These are phyloP conservation scores for Aspergillus niger DNA, from an alignment of 2,329 filamentous ascomycete genomes.

Conservation along the genomic window DNA sequence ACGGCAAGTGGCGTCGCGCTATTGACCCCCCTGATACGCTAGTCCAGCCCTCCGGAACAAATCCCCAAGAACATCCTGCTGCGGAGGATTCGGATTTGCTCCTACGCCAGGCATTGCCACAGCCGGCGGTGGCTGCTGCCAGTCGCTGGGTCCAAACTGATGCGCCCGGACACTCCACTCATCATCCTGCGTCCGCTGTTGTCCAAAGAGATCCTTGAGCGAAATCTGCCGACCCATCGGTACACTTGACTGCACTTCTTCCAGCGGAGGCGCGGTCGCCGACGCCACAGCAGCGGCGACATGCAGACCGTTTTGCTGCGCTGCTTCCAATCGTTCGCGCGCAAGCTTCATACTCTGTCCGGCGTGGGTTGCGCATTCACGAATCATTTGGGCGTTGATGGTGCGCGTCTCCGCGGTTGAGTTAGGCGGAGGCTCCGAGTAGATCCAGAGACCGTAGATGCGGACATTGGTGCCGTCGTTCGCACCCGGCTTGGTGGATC, in stretches of 20 bases:
- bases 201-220: slow-evolving; percentile 57
- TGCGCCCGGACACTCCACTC: slow-evolving; percentile 54
- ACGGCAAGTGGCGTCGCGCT: not conserved
- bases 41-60: slow-evolving; percentile 48
- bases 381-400: slow-evolving; percentile 57
- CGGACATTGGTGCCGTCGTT: slow-evolving; percentile 27
- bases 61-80: slow-evolving; percentile 43
- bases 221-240: slow-evolving; percentile 57
- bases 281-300: slow-evolving; percentile 33
- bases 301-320: slow-evolving; percentile 36
- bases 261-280: slow-evolving; percentile 33
- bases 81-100: slow-evolving; percentile 9
- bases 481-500: slow-evolving; percentile 13
- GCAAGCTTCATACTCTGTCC: slow-evolving; percentile 51
- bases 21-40: slow-evolving; percentile 29
- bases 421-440: slow-evolving; percentile 58
- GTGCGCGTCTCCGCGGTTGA: slow-evolving; percentile 56
- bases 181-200: slow-evolving; percentile 55
- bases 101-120: slow-evolving; percentile 12
- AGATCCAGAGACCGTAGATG: slow-evolving; percentile 66
- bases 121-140: slow-evolving; percentile 22
- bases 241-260: slow-evolving; percentile 44
- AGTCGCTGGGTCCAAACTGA: slow-evolving; percentile 29
- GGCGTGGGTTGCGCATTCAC: slow-evolving; percentile 57
- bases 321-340: slow-evolving; percentile 40